These are phyloP conservation scores for Phytophthora quininea DNA, from an alignment of 352 stramenopile species.

Conservation along the genomic window DNA sequence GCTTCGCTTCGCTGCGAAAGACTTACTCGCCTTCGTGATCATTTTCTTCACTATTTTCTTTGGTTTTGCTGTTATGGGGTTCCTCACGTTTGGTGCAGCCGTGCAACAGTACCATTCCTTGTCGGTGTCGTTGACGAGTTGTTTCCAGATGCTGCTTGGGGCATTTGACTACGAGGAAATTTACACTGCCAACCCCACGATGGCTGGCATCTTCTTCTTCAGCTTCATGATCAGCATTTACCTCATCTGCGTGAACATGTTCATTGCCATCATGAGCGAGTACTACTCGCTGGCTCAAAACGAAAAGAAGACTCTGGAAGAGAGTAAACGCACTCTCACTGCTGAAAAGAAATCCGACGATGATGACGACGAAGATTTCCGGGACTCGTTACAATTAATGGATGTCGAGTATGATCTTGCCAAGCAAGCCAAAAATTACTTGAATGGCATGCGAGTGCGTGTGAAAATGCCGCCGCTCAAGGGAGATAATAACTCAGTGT, in stretches of 20 bases:
- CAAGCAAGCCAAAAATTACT: slow-evolving; percentile 73
- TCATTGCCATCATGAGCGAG: slow-evolving; percentile 86
- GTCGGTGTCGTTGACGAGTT: slow-evolving; percentile 70
- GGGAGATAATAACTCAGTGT: slow-evolving; percentile 29
- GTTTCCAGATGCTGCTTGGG: slow-evolving; percentile 85
- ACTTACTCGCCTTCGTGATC: slow-evolving; percentile 75
- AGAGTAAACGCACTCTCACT: slow-evolving; percentile 49
- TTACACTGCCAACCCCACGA: slow-evolving; percentile 66
- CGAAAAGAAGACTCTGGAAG: slow-evolving; percentile 69
- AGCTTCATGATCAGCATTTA: slow-evolving; percentile 85
- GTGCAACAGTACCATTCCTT: slow-evolving; percentile 77
- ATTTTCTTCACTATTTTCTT: slow-evolving; percentile 88
- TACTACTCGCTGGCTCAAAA: slow-evolving; percentile 79
- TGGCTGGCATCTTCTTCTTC: slow-evolving; percentile 86
- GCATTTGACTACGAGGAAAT: slow-evolving; percentile 83
- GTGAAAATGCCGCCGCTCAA: slow-evolving; percentile 61
- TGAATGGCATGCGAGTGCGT: slow-evolving; percentile 57
- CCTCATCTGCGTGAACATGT: slow-evolving; percentile 86
- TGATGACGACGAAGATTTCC: slow-evolving; percentile 45
- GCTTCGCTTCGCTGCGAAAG: slow-evolving; percentile 73
- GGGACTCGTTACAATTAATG: slow-evolving; percentile 61
- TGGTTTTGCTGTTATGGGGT: slow-evolving; percentile 80
- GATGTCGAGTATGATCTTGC: slow-evolving; percentile 80
- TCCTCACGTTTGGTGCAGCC: slow-evolving; percentile 68
- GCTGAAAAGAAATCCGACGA: slow-evolving; percentile 17